These are phyloP conservation scores for Heliocybe sulcata DNA, from an alignment of 1,284 basidiomycete species.

Conservation along the genomic window DNA sequence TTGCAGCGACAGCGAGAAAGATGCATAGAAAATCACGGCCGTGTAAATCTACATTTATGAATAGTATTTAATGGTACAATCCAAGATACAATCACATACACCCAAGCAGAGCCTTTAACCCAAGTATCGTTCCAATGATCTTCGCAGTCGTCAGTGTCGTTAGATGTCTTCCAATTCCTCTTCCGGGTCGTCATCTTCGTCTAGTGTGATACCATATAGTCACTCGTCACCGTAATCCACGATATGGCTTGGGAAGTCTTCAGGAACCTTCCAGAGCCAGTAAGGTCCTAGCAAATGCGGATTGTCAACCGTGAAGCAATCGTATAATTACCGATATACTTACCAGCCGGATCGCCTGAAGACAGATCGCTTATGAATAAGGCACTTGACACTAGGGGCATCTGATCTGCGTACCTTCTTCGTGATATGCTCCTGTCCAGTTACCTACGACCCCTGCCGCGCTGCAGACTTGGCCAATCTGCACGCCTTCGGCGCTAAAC, in stretches of 20 bases:
- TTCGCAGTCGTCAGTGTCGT: no score
- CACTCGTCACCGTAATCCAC: neutral
- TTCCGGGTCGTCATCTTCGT: neutral
- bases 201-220: neutral
- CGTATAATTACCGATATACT: neutral
- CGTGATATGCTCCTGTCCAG: constrained; percentile 57
- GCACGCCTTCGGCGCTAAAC: constrained; percentile 49
- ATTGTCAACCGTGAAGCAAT: neutral
- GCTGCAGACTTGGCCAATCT: constrained; percentile 54
- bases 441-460: constrained; percentile 56
- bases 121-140: no score
- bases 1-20: no score
- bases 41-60: no score
- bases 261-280: constrained; percentile 1
- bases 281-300: neutral
- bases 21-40: no score
- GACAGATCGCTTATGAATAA: neutral
- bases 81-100: no score
- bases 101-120: no score
- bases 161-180: neutral
- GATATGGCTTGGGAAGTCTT: neutral
- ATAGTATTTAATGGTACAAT: no score
- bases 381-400: neutral
- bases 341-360: constrained; percentile 2
- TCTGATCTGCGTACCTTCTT: constrained; percentile 33